Percentiles rank a stretch among this genome's conserved stretches.
These are phyloP conservation scores for Apostasia ramifera DNA, from an alignment of 106 monocot genomes.

Conservation along the genomic window DNA sequence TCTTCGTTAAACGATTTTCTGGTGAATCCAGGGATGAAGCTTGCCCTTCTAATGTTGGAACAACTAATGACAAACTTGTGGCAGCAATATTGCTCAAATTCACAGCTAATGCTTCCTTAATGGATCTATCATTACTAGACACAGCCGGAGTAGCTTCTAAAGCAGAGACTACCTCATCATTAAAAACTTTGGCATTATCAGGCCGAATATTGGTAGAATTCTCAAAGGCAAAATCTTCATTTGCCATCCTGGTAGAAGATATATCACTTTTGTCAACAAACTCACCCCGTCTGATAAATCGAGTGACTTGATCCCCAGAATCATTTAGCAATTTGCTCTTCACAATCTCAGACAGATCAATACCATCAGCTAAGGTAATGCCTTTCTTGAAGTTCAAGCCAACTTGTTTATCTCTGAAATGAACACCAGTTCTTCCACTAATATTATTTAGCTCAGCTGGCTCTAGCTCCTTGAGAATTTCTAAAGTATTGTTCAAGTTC, in stretches of 20 bases:
- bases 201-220: neutral
- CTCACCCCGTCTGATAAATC: slow-evolving; percentile 11
- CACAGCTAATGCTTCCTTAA: neutral
- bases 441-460: neutral
- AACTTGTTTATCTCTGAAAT: neutral
- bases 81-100: slow-evolving; percentile 3
- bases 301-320: slow-evolving; percentile 8
- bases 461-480: neutral
- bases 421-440: neutral
- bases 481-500: slow-evolving; percentile 1
- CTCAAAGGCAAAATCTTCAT: neutral
- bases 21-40: neutral
- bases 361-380: neutral
- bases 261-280: neutral
- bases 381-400: neutral
- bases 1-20: neutral
- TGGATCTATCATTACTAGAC: neutral
- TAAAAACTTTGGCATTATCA: neutral
- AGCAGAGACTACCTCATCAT: neutral
- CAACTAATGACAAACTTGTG: neutral
- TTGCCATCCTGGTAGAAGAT: neutral
- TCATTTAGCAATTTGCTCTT: slow-evolving; percentile 15
- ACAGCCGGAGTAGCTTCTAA: neutral
- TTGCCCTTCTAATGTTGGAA: neutral
- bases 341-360: slow-evolving; percentile 15